These are phyloP conservation scores for Solanum bulbocastanum DNA, from an alignment of 257 asterid genomes.

Conservation along the genomic window DNA sequence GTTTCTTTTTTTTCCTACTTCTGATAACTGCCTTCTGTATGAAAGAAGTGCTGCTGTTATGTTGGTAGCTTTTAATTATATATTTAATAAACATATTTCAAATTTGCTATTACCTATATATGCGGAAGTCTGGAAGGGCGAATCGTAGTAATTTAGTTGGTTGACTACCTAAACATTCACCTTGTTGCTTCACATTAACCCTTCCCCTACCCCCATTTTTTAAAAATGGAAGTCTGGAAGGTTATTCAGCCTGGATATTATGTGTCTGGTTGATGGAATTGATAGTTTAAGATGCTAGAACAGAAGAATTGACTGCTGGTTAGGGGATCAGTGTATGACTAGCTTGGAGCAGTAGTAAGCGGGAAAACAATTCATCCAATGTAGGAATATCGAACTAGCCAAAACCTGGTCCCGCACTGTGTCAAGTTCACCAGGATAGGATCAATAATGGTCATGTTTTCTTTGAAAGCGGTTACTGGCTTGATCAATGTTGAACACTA, in stretches of 20 bases:
- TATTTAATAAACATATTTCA: not conserved
- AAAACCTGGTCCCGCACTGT: not conserved
- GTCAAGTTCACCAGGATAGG: not conserved
- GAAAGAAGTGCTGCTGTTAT: not conserved
- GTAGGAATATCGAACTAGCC: not conserved
- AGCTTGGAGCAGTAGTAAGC: not conserved
- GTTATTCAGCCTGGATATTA: not conserved
- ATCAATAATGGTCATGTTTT: not conserved
- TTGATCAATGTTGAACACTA: not conserved
- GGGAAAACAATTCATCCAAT: not conserved
- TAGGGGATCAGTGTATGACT: not conserved
- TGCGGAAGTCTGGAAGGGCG: not conserved
- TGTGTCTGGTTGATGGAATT: not conserved
- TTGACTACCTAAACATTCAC: not conserved
- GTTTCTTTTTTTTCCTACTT: not conserved
- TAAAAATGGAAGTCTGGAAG: not conserved
- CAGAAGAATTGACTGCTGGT: not conserved
- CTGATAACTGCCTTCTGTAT: not conserved
- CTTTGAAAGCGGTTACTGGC: not conserved
- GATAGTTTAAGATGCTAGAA: not conserved
- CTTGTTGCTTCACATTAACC: not conserved
- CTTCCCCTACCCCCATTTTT: not conserved
- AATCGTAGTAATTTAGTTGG: not conserved
- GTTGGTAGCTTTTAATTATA: not conserved
- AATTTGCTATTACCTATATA: not conserved